Conservation (phyloP, 2,329 filamentous ascomycete genomes). For the Hirsutella minnesotensis region DNA sequence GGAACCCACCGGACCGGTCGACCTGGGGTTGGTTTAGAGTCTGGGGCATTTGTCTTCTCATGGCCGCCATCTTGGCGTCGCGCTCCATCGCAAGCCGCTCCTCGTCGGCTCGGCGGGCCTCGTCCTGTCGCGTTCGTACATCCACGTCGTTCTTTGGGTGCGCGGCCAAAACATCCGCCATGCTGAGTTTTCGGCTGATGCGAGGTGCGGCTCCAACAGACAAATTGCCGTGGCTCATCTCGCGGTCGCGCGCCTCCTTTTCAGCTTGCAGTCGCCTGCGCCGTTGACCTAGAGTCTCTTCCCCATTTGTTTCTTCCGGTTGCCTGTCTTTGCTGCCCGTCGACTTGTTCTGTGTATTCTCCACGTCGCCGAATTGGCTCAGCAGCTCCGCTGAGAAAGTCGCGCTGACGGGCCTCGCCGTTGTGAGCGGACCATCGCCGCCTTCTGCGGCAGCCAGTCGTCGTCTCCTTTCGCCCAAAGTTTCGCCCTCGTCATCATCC, state of each 20-base stretch:
- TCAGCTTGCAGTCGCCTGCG: slow-evolving; percentile 62
- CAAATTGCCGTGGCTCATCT: slow-evolving; percentile 29
- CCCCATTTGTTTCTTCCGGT: slow-evolving; percentile 34
- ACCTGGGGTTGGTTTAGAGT: slow-evolving; percentile 19
- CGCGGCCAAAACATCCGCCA: slow-evolving; percentile 46
- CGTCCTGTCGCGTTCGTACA: slow-evolving; percentile 28
- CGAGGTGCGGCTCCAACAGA: slow-evolving; percentile 8
- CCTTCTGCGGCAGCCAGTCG: slow-evolving; percentile 49
- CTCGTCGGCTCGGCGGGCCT: slow-evolving; percentile 24
- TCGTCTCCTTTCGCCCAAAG: slow-evolving; percentile 52
- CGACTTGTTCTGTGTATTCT: slow-evolving; percentile 24
- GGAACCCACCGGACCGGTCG: slow-evolving; percentile 31
- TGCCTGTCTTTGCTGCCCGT: slow-evolving; percentile 24
- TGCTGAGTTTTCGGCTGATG: slow-evolving; percentile 29
- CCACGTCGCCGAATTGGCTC: slow-evolving; percentile 45
- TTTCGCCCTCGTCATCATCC: slow-evolving; percentile 50
- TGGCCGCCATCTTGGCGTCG: slow-evolving; percentile 34
- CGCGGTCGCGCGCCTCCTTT: slow-evolving; percentile 48
- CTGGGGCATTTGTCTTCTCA: slow-evolving; percentile 38
- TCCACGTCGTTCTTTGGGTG: slow-evolving; percentile 29
- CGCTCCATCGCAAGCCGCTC: slow-evolving; percentile 27
- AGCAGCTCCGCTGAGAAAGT: slow-evolving; percentile 61
- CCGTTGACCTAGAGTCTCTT: slow-evolving; percentile 71
- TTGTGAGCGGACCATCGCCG: slow-evolving; percentile 32
- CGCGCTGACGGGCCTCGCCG: slow-evolving; percentile 46